Conservation (phyloP, 1,284 basidiomycete genomes). For the Anthracocystis panici-leucophaei region DNA sequence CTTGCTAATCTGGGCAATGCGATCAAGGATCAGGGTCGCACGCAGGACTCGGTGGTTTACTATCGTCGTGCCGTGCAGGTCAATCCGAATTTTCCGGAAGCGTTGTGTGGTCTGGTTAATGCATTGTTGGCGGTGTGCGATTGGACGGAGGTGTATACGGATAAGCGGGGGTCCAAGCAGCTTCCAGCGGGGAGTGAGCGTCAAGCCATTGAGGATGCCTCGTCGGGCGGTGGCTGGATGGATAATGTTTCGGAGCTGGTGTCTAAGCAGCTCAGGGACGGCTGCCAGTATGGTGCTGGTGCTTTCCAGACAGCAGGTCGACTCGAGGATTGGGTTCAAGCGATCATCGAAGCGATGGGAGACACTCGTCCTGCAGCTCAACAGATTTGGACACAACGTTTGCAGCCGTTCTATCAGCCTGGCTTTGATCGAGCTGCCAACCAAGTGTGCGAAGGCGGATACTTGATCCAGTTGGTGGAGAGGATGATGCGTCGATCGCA, state of each 20-base stretch:
- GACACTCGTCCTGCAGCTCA: constrained; percentile 60
- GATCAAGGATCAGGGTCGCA: constrained; percentile 72
- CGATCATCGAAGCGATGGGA: constrained; percentile 68
- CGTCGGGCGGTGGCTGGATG: constrained; percentile 71
- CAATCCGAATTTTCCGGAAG: constrained; percentile 76
- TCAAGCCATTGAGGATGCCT: neutral
- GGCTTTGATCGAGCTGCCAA: constrained; percentile 59
- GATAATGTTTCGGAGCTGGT: constrained; percentile 73
- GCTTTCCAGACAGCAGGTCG: constrained; percentile 70
- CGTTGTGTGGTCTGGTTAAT: constrained; percentile 75
- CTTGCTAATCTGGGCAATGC: constrained; percentile 77
- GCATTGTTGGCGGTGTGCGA: constrained; percentile 75
- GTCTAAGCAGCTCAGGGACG: constrained; percentile 73
- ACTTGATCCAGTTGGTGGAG: constrained; percentile 75
- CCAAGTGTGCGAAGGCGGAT: constrained; percentile 73
- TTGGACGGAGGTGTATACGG: constrained; percentile 72
- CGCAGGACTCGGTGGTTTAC: constrained; percentile 74
- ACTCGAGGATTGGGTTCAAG: constrained; percentile 73
- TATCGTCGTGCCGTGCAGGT: constrained; percentile 74
- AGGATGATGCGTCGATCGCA: constrained; percentile 74
- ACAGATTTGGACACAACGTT: constrained; percentile 71
- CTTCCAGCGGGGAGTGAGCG: constrained; percentile 3
- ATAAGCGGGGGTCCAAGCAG: constrained; percentile 9
- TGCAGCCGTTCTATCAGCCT: constrained; percentile 70
- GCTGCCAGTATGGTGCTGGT: constrained; percentile 71